Conservation (phyloP, 495 filamentous ascomycete species). For the Talaromyces adpressus region DNA sequence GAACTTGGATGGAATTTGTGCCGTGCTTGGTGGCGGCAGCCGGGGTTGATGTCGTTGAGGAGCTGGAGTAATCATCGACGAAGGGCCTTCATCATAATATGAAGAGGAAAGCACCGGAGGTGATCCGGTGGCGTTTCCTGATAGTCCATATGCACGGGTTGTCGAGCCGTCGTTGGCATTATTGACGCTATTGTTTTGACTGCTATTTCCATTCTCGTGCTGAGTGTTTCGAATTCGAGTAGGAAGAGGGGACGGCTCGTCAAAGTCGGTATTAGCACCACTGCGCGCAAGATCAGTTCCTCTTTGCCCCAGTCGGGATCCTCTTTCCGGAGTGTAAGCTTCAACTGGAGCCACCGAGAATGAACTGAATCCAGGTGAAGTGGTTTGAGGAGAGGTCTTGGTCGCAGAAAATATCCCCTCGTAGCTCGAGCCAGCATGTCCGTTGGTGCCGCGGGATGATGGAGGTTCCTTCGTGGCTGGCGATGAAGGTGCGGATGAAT, state of each 20-base stretch:
- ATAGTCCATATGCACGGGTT: slow-evolving; percentile 47
- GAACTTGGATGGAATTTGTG: slow-evolving; percentile 85
- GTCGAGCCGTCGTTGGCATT: slow-evolving; percentile 12
- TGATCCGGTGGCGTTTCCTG: slow-evolving; percentile 53
- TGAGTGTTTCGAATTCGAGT: slow-evolving; percentile 38
- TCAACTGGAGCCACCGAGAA: slow-evolving; percentile 41
- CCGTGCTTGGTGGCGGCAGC: slow-evolving; percentile 82
- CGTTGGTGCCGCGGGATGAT: slow-evolving; percentile 20
- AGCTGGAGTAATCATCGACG: slow-evolving; percentile 73
- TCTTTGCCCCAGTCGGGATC: slow-evolving; percentile 29
- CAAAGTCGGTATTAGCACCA: slow-evolving; percentile 33
- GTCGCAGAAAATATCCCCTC: slow-evolving; percentile 34
- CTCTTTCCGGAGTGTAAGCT: slow-evolving; percentile 41
- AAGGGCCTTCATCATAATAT: slow-evolving; percentile 49
- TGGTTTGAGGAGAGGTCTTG: slow-evolving; percentile 48
- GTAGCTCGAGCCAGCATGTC: slow-evolving; percentile 21
- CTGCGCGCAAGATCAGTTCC: slow-evolving; percentile 29
- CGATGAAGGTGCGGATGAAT: slow-evolving; percentile 41
- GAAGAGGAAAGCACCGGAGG: slow-evolving; percentile 66
- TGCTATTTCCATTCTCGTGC: slow-evolving; percentile 39
- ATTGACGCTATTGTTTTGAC: slow-evolving; percentile 38
- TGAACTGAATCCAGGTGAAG: slow-evolving; percentile 40
- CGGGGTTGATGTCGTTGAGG: slow-evolving; percentile 75
- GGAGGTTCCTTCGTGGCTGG: slow-evolving; percentile 36
- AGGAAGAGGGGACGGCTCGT: slow-evolving; percentile 50